Conservation (phyloP, 768 basidiomycete species). For the Roridomyces roridus region DNA sequence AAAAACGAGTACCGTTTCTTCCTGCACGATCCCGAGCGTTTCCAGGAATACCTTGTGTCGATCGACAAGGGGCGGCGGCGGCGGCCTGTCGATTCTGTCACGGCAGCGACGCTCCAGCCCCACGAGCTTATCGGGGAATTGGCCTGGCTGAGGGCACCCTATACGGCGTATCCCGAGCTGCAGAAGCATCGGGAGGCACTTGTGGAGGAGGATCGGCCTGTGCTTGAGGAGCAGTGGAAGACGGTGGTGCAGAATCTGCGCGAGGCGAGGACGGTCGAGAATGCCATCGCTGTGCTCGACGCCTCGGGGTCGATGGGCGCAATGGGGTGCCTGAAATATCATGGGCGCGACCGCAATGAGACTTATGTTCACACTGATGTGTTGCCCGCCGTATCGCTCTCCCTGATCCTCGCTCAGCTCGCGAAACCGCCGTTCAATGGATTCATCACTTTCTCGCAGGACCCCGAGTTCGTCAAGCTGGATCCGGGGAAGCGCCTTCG, state of each 20-base stretch:
- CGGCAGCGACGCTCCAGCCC: constrained; percentile 72
- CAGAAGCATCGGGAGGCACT: constrained; percentile 35
- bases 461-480: constrained; percentile 54
- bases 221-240: constrained; percentile 73
- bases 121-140: constrained; percentile 60
- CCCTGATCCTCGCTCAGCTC: constrained; percentile 68
- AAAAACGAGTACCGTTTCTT: too few species aligned
- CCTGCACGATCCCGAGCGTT: constrained; percentile 63
- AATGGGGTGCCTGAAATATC: constrained; percentile 16
- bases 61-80: constrained; percentile 59
- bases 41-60: constrained; percentile 59
- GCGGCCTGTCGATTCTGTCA: too few species aligned
- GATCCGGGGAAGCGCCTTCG: constrained; percentile 47
- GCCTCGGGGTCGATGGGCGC: constrained; percentile 79
- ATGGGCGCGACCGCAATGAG: too few species aligned
- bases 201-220: constrained; percentile 44
- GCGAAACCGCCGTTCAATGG: constrained; percentile 71
- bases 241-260: constrained; percentile 58
- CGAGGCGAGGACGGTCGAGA: constrained; percentile 63
- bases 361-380: too few species aligned
- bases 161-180: constrained; percentile 22
- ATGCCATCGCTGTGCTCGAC: constrained; percentile 72
- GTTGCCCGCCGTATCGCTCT: constrained; percentile 66
- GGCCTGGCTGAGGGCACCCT: constrained; percentile 1
- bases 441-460: too few species aligned